phyloP scores from a whole-genome alignment of 768 basidiomycete genomes.

The Tulasnella sp. region DNA sequence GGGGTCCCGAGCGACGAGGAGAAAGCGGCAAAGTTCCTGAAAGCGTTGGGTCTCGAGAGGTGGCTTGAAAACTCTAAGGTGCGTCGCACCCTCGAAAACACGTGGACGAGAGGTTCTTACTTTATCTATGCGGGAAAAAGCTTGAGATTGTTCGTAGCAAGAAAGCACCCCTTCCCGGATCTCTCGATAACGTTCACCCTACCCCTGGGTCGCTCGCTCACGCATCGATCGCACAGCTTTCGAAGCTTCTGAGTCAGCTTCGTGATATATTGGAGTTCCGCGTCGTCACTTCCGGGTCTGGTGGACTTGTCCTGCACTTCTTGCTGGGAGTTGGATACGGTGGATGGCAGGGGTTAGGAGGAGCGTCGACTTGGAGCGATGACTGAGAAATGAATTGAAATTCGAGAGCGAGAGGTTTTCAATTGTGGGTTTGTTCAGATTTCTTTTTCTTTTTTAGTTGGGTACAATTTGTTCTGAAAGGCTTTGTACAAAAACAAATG shows the following conservation, averaged over 20 bases:
- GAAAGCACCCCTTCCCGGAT: slow-evolving; percentile 12
- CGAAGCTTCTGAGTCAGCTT: not conserved
- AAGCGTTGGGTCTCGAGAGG: slow-evolving; percentile 7
- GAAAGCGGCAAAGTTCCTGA: not conserved
- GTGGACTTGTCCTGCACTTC: slow-evolving; percentile 21
- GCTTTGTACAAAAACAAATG: not conserved
- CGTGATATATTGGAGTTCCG: slow-evolving; percentile 20
- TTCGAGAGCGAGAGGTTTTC: not conserved
- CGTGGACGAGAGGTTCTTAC: not conserved
- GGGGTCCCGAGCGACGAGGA: not conserved
- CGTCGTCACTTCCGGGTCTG: not conserved
- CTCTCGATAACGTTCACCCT: slow-evolving; percentile 3
- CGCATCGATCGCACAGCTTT: slow-evolving; percentile 3
- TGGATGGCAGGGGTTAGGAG: slow-evolving; percentile 23
- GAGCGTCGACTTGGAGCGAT: slow-evolving; percentile 14
- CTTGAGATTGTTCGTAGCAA: slow-evolving; percentile 1
- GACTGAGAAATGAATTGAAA: not conserved
- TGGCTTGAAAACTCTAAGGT: slow-evolving; percentile 15
- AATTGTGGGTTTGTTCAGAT: not conserved
- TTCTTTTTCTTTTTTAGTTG: not conserved
- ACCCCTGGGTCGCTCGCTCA: not conserved
- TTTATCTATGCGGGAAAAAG: not conserved
- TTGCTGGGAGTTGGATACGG: slow-evolving; percentile 14
- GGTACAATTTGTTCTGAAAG: not conserved
- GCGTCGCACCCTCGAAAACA: not conserved